A percentile compares a stretch with the other conserved stretches of the same genome.
These are phyloP conservation scores for Lagenidium giganteum DNA, from an alignment of 352 stramenopile genomes.

Conservation along the genomic window DNA sequence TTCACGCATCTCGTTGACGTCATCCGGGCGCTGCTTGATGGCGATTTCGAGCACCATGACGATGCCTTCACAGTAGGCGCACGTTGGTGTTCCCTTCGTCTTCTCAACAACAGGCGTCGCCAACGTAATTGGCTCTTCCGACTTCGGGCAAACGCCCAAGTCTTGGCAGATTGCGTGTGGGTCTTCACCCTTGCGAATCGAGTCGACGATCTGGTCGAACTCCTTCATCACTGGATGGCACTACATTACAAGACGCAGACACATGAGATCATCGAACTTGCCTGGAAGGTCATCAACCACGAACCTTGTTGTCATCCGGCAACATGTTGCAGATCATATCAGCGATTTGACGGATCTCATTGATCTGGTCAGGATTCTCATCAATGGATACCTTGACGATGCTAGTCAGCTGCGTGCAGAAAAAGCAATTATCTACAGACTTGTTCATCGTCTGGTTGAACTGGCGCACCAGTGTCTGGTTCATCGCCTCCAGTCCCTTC, in stretches of 20 bases:
- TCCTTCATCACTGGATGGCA: slow-evolving; percentile 46
- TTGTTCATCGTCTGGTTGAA: slow-evolving; percentile 30
- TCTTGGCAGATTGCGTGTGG: slow-evolving; percentile 45
- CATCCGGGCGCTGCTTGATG: slow-evolving; percentile 33
- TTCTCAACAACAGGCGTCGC: too few species aligned
- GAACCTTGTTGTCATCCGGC: slow-evolving; percentile 41
- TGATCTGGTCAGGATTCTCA: slow-evolving; percentile 35
- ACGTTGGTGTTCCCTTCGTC: slow-evolving; percentile 36
- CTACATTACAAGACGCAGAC: slow-evolving; percentile 20
- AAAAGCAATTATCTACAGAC: slow-evolving; percentile 40
- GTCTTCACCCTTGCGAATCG: slow-evolving; percentile 39
- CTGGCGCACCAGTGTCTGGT: slow-evolving; percentile 29
- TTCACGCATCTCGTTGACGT: slow-evolving; percentile 47
- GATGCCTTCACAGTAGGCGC: slow-evolving; percentile 43
- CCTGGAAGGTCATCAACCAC: not conserved
- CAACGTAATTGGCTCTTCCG: not conserved
- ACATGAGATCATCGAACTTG: slow-evolving; percentile 5
- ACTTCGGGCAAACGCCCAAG: slow-evolving; percentile 51
- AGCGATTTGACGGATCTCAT: slow-evolving; percentile 43
- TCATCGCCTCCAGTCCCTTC: not conserved
- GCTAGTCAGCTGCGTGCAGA: slow-evolving; percentile 43
- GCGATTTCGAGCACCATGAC: slow-evolving; percentile 44
- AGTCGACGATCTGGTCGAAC: slow-evolving; percentile 39
- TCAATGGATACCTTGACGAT: slow-evolving; percentile 34
- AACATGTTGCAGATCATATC: slow-evolving; percentile 41